Base-by-base conservation (phyloP, 2,329 filamentous ascomycete genomes). In the Colletotrichum brevisporum region DNA sequence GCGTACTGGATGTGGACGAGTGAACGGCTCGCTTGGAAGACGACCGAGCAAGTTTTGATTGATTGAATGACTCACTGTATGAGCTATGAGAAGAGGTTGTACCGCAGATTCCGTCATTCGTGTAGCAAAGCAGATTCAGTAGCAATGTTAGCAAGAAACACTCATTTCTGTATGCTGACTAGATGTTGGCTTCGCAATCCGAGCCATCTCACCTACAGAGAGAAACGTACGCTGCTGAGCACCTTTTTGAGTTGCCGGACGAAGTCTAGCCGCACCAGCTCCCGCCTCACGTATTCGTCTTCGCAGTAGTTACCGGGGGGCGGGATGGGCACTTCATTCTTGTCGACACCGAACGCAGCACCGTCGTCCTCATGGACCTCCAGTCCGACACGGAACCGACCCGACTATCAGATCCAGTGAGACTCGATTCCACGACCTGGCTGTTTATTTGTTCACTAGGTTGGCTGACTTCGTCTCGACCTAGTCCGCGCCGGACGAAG, bases 341-440 rank as follows among this genome's bases (percentile, higher is more conserved):
- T 12, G 15, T 66, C 6, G 55, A 66, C 27, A 66, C 55, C 5
- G 10, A 60, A 24, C 63, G 63, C 50, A 39, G 63, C 48, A 66
- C 55, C 3, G 48, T 66, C 24, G 16, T 60, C 27, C 48, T 66
- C 8, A 21, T 31, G 9, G 55, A 66, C 27, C 55, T 36, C 13
- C 26, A 60, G 55, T 54, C n/a, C 5, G 39, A 9, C 21, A 24
- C 41, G 15, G 21, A 60, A 24, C 63, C 63, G 2, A 60, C 55
- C 41, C 2, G 9, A 41, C 43, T 66, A 53, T 66, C 55, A 16
- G 18, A 60, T 36, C 36, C 47, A 3, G 63, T 60, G 31, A 66
- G 55, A 16, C 13, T 18, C 16, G 2, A 16, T 53, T 62, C 12
- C 26, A 27, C 12, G 4, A 18, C 15, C 2, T 63, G 13, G 16